Evolutionary conservation across 1,284 basidiomycete genomes (phyloP).

Genomic region (Blastosporella zonata): DNA sequence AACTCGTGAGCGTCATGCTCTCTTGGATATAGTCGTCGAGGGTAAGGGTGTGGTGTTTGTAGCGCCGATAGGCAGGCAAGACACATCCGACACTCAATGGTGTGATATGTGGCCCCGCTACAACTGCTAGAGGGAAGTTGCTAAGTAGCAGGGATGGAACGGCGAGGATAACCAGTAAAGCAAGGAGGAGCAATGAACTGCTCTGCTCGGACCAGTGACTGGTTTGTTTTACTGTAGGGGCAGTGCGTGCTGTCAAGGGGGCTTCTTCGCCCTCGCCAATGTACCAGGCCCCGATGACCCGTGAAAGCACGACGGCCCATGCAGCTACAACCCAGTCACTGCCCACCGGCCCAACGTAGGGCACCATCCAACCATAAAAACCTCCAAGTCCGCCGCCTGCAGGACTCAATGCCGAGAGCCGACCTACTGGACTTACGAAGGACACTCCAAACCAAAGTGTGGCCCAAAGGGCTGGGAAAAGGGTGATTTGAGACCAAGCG

Average conservation of each 20-base stretch:
- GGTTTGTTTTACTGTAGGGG: conserved; percentile 16
- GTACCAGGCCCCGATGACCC: conserved; percentile 51
- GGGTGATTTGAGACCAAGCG: conserved; percentile 41
- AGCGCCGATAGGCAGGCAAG: conserved; percentile 44
- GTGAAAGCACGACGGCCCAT: conserved; percentile 66
- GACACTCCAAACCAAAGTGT: conserved; percentile 53
- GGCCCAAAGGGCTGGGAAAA: conserved; percentile 72
- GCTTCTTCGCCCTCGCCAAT: conserved; percentile 38
- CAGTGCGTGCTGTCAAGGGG: conserved; percentile 19
- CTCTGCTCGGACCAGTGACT: conserved; percentile 15
- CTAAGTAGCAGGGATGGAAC: conserved; percentile 51
- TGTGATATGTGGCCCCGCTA: conserved; percentile 39
- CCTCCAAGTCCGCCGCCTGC: conserved; percentile 38
- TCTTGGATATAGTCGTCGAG: conserved; percentile 64
- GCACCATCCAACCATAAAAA: conserved; percentile 61
- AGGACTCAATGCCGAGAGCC: conserved; percentile 68
- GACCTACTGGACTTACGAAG: conserved; percentile 59
- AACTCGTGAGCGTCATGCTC: conserved; percentile 38
- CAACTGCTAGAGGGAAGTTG: conserved; percentile 42
- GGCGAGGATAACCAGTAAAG: conserved; percentile 44
- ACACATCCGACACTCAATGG: conserved; percentile 63
- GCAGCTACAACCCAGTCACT: conserved; percentile 69
- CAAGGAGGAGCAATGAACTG: conserved; percentile 34
- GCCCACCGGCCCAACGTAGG: conserved; percentile 51
- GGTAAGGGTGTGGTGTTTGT: conserved; percentile 36